Conservation (phyloP, 257 asterid genomes). For the Solanum pinnatisectum region DNA sequence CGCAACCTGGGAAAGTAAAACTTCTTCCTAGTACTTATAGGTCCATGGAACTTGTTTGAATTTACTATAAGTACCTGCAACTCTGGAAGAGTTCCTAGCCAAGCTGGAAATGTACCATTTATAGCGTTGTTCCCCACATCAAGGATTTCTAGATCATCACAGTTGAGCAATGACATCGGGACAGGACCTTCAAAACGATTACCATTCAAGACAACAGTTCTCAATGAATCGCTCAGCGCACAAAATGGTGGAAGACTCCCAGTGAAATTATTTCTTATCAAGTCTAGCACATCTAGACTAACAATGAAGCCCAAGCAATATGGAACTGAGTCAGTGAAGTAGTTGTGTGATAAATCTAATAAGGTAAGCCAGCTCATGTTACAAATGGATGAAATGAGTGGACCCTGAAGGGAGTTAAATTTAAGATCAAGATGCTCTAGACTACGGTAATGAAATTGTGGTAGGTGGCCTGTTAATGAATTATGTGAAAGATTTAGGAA, state of each 20-base stretch:
- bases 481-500: no score
- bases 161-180: neutral
- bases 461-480: no score
- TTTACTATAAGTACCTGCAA: neutral
- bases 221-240: neutral
- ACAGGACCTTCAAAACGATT: neutral
- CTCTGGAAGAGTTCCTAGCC: neutral
- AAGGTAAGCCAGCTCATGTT: fast-evolving
- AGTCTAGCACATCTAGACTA: neutral
- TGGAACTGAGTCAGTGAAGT: no score
- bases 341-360: no score
- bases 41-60: neutral
- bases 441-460: no score
- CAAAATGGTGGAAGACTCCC: neutral
- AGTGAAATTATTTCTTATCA: neutral
- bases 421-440: no score
- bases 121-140: neutral
- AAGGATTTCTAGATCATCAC: neutral
- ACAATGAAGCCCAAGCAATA: fast-evolving
- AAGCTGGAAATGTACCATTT: neutral
- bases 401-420: no score
- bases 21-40: neutral
- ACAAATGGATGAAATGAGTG: no score
- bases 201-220: neutral
- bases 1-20: neutral